Base-by-base conservation (phyloP, 2,329 filamentous ascomycete genomes). In the Fusarium albosuccineum region DNA sequence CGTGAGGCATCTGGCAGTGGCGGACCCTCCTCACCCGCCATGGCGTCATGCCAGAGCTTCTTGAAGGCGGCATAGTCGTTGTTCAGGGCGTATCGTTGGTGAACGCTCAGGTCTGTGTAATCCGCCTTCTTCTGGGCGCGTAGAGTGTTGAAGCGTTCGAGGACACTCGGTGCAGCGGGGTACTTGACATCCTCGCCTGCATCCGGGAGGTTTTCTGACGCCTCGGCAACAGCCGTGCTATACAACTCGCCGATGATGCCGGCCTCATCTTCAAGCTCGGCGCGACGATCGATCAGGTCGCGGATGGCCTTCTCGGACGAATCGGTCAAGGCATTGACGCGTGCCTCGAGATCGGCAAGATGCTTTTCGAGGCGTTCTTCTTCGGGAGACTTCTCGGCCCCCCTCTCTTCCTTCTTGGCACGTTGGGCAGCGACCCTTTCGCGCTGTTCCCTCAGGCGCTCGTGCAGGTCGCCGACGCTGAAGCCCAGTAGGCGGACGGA, bases 1-100 rank as follows among this genome's bases (percentile, higher is more conserved):
- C 79, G 79, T 3, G 81, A 80, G 0, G 85, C 80, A 60, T 88
- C 83, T 0, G 86, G 85, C 1, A 89, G 73, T 1, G 82, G 81
- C 9, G 85, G 81, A 1, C 83, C 82, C 26, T 84, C 81, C 34
- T 83, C 79, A 5, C 81, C 82, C 52, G 83, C 81, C 39, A 82
- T 75, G 6, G 85, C 82, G 62, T 86, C 83, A 74, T 88, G 86
- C 85, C 85, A 86, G 26, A 83, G 75, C 69, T 83, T 83, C 74
- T 87, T 87, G 81, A 89, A 89, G n/a, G 78, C 76, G 58, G 83
- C 81, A 70, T 89, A 89, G 70, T 88, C 85, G 72, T 89, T 89
- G 75, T 88, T 82, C 11, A 80, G 67, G 5, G 81, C 85, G 71
- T 89, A 89, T 27, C 83, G 83, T 66, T 85, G 75, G 60, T 84